Evolutionary conservation across 2,329 filamentous ascomycete genomes (phyloP).

Genomic region (Apiospora marii): DNA sequence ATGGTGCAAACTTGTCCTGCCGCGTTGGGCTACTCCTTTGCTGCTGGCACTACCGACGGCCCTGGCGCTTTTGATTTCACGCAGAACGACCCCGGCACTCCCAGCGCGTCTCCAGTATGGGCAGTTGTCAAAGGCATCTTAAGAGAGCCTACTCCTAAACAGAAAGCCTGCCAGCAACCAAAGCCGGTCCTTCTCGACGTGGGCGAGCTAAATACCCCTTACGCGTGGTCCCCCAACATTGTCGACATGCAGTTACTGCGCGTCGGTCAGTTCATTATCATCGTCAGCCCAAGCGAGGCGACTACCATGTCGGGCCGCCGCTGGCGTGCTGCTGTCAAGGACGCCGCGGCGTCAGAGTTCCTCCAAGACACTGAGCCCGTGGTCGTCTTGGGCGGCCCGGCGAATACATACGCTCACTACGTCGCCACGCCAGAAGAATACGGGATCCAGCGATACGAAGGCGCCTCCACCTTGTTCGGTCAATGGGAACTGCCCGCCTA

Average conservation of each 20-base stretch:
- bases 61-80: slow-evolving; percentile 91
- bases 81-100: slow-evolving; percentile 76
- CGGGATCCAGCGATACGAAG: slow-evolving; percentile 87
- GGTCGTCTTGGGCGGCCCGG: slow-evolving; percentile 85
- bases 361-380: slow-evolving; percentile 60
- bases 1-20: slow-evolving; percentile 80
- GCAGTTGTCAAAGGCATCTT: slow-evolving; percentile 74
- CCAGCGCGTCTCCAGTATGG: slow-evolving; percentile 80
- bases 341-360: slow-evolving; percentile 51
- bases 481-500: slow-evolving; percentile 84
- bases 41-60: slow-evolving; percentile 87
- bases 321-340: slow-evolving; percentile 76
- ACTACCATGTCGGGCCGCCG: slow-evolving; percentile 91
- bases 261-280: slow-evolving; percentile 83
- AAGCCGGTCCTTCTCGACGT: slow-evolving; percentile 90
- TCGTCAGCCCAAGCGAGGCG: slow-evolving; percentile 86
- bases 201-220: slow-evolving; percentile 76
- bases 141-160: slow-evolving; percentile 71
- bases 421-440: slow-evolving; percentile 84
- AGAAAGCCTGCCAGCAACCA: slow-evolving; percentile 77
- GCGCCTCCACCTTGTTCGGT: slow-evolving; percentile 90
- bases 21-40: slow-evolving; percentile 88
- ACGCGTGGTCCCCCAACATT: slow-evolving; percentile 88
- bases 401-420: slow-evolving; percentile 89
- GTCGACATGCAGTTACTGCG: slow-evolving; percentile 86